A percentile compares a stretch with the other conserved stretches of the same genome.
These are phyloP conservation scores for Boechera divaricarpa DNA, from an alignment of 345 rosid species.

Conservation along the genomic window DNA sequence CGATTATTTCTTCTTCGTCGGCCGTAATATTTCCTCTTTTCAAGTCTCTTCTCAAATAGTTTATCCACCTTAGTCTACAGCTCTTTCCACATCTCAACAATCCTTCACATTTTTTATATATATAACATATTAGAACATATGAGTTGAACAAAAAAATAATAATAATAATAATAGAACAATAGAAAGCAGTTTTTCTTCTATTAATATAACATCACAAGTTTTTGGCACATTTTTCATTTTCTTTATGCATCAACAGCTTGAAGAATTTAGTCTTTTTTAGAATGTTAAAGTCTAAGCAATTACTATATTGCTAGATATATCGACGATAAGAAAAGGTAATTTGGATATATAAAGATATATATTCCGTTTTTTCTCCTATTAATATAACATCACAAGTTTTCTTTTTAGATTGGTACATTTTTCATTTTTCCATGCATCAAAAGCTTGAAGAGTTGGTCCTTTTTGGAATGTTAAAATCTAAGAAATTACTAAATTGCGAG, in stretches of 20 bases:
- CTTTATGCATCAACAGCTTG: background rate
- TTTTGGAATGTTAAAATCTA: background rate
- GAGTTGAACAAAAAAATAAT: too few species aligned
- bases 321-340: background rate
- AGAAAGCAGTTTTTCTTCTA: background rate
- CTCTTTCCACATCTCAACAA: slow-evolving; percentile 92
- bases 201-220: background rate
- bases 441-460: background rate
- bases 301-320: background rate
- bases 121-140: background rate
- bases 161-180: background rate
- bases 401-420: background rate
- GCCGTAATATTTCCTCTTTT: slow-evolving; percentile 85
- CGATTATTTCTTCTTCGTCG: slow-evolving; percentile 75
- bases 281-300: background rate
- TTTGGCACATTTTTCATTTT: background rate
- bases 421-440: background rate
- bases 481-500: background rate
- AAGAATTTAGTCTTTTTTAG: background rate
- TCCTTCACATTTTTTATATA: slow-evolving; percentile 46
- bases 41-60: slow-evolving; percentile 76
- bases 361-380: slow-evolving; percentile 45
- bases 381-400: background rate
- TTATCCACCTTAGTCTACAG: slow-evolving; percentile 93
- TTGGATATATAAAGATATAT: background rate